Conservation (phyloP, 768 basidiomycete species). For the Naganishia vaughanmartiniae region DNA sequence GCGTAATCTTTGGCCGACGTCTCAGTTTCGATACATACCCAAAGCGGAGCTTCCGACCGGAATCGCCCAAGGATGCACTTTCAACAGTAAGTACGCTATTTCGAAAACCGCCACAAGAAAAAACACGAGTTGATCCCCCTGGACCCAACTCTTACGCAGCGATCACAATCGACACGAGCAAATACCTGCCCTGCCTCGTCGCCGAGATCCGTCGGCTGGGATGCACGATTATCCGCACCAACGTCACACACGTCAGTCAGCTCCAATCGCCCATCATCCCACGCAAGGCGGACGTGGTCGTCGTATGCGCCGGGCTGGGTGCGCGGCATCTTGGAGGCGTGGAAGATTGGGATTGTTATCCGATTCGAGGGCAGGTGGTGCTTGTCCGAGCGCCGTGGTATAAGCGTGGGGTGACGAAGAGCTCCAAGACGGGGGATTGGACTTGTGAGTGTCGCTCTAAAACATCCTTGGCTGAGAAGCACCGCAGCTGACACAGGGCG, state of each 20-base stretch:
- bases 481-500: not conserved
- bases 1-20: too few relatives aligned
- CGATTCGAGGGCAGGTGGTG: conserved; percentile 51
- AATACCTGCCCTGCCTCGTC: conserved; percentile 45
- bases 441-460: conserved; percentile 16
- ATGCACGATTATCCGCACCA: conserved; percentile 37
- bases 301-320: conserved; percentile 42
- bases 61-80: conserved; percentile 23
- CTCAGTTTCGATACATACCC: conserved; percentile 15
- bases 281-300: conserved; percentile 6
- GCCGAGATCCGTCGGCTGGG: conserved; percentile 35
- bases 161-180: conserved; percentile 50
- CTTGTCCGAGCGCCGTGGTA: conserved; percentile 47
- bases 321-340: conserved; percentile 46
- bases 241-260: conserved; percentile 38
- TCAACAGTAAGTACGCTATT: conserved; percentile 22
- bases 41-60: conserved; percentile 7
- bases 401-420: conserved; percentile 42
- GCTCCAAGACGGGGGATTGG: conserved; percentile 28
- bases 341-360: conserved; percentile 43
- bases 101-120: not conserved
- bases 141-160: conserved; percentile 52
- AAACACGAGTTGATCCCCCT: conserved; percentile 22
- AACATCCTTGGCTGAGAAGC: not conserved
- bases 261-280: conserved; percentile 28